phyloP scores from a whole-genome alignment of 345 rosid genomes.

The Garcia nutans region DNA sequence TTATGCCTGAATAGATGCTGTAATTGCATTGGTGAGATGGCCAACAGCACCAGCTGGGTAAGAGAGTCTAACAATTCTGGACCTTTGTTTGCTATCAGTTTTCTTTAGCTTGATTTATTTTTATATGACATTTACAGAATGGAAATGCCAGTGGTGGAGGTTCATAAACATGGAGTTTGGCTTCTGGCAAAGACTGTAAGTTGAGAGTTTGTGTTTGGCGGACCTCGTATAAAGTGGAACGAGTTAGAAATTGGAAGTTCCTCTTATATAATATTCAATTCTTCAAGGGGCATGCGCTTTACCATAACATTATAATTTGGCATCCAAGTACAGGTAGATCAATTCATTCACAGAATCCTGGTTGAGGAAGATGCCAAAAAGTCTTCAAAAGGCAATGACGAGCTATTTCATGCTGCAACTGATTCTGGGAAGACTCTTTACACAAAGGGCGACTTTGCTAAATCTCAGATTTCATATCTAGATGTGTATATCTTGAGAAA shows the following conservation, averaged over 20 bases:
- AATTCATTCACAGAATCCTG: slow-evolving; percentile 27
- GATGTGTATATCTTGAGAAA: too few species aligned
- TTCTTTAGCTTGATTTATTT: background rate
- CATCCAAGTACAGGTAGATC: slow-evolving; percentile 24
- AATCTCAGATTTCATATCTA: too few species aligned
- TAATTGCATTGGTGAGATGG: slow-evolving; percentile 32
- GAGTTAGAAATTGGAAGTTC: background rate
- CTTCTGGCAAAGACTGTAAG: slow-evolving; percentile 31
- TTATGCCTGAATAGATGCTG: slow-evolving; percentile 11
- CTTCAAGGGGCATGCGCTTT: background rate
- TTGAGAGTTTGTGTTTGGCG: background rate
- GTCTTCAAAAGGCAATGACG: too few species aligned
- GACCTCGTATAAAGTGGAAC: background rate
- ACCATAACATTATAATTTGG: background rate
- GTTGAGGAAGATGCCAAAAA: too few species aligned
- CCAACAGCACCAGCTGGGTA: slow-evolving; percentile 34
- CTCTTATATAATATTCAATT: background rate
- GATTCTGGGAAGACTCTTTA: too few species aligned
- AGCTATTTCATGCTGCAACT: too few species aligned
- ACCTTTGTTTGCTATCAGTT: background rate
- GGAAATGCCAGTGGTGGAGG: slow-evolving; percentile 31
- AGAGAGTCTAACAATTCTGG: background rate
- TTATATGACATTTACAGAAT: slow-evolving; percentile 25
- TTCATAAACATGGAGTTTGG: slow-evolving; percentile 30
- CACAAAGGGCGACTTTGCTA: too few species aligned